Percentiles rank a stretch among this genome's conserved stretches.
Conservation (phyloP, 176 grass and related monocot genomes). For the Triticum turgidum region DNA sequence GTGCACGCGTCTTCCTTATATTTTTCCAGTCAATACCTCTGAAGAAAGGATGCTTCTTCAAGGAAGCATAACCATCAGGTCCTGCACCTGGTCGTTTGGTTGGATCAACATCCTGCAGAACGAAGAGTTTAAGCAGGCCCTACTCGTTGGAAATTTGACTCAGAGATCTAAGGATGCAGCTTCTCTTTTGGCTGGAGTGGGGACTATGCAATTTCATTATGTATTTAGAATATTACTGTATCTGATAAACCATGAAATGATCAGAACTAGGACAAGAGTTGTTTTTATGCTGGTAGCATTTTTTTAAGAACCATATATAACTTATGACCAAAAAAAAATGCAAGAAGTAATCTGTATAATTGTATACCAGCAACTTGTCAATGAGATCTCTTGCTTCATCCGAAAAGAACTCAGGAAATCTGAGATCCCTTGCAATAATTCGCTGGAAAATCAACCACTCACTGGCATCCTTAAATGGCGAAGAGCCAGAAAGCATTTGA, state of each 20-base stretch:
- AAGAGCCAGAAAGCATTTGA: slow-evolving; percentile 97
- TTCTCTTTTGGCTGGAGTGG: not conserved
- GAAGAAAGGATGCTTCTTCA: slow-evolving; percentile 96
- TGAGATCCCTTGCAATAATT: slow-evolving; percentile 87
- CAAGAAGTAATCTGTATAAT: not conserved
- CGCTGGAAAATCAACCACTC: slow-evolving; percentile 98
- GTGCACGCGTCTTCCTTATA: slow-evolving; percentile 51
- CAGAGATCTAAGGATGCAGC: not conserved
- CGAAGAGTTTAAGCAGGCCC: slow-evolving; percentile 13
- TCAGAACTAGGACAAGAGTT: not conserved
- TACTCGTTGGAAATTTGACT: not conserved
- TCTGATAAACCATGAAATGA: not conserved
- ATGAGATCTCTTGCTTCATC: slow-evolving; percentile 79
- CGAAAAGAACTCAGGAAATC: slow-evolving; percentile 85
- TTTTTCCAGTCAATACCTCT: slow-evolving; percentile 92
- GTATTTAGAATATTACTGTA: slow-evolving; percentile 13
- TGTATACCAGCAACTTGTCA: slow-evolving; percentile 89
- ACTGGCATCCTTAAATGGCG: slow-evolving; percentile 95
- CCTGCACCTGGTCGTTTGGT: slow-evolving; percentile 76
- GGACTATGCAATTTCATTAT: not conserved
- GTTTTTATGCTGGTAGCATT: not conserved
- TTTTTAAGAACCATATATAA: not conserved
- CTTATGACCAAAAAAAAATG: not conserved
- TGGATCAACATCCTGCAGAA: slow-evolving; percentile 82
- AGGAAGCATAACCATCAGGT: slow-evolving; percentile 67